Conservation (phyloP, 2,329 filamentous ascomycete genomes). For the Fusarium solani-melongenae region DNA sequence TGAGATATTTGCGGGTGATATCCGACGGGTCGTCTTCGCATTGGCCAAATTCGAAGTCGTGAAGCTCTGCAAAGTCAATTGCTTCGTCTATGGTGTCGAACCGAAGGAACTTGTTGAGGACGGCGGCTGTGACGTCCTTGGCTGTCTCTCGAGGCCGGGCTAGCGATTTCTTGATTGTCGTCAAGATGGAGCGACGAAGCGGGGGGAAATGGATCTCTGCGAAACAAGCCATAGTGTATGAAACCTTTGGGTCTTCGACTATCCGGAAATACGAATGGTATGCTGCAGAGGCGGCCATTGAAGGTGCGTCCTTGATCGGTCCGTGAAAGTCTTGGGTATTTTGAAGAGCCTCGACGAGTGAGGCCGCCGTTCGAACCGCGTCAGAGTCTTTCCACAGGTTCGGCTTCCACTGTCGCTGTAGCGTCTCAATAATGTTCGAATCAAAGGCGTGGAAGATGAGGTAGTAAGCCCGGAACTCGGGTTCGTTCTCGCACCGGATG, state of each 20-base stretch:
- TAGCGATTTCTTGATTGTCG: conserved; percentile 65
- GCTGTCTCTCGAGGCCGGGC: conserved; percentile 66
- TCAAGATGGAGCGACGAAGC: conserved; percentile 68
- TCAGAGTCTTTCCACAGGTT: conserved; percentile 65
- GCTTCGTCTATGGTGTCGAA: conserved; percentile 78
- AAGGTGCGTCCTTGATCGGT: conserved; percentile 63
- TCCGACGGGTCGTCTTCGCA: conserved; percentile 50
- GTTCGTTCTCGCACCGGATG: conserved; percentile 69
- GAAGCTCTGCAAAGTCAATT: conserved; percentile 70
- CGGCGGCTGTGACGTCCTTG: conserved; percentile 68
- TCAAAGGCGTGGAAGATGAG: conserved; percentile 71
- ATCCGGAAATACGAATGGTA: conserved; percentile 70
- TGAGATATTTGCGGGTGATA: conserved; percentile 52
- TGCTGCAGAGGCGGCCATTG: conserved; percentile 60
- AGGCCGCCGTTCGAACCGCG: conserved; percentile 70
- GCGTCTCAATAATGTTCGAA: conserved; percentile 63
- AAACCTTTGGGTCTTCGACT: conserved; percentile 65
- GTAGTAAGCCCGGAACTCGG: conserved; percentile 74
- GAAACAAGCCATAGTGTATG: conserved; percentile 77
- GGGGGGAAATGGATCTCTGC: conserved; percentile 74
- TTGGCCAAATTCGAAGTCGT: conserved; percentile 63
- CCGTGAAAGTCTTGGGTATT: conserved; percentile 68
- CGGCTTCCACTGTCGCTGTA: conserved; percentile 68
- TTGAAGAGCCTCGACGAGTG: conserved; percentile 69
- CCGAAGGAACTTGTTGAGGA: conserved; percentile 67